Evolutionary conservation across 208 protist genomes (phyloP), one percentile per base, ranked within the genome.

Genomic region (Crithidia brevicula): DNA sequence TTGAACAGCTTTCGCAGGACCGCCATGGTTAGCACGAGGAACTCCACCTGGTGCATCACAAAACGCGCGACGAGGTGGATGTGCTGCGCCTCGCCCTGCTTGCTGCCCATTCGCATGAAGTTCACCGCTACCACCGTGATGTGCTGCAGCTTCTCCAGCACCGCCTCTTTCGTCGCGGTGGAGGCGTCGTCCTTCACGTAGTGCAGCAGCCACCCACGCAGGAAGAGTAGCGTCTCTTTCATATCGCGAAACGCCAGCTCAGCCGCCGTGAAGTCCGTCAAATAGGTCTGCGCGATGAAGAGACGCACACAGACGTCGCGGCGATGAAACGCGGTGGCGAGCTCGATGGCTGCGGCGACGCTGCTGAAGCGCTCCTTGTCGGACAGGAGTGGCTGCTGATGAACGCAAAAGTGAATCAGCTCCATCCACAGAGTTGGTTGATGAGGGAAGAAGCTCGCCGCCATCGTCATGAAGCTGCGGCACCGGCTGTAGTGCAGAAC

Each of bases 11-110:
- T 72, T 38, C 76, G 77, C 40, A 93, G 50, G 2, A 78, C 78
- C 18, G 69, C 74, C 85, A 93, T 90, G 6, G 83, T 88, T 0
- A 96, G 77, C 15, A 85, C 90, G 22, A 93, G 73, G 58, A 93
- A 92, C 60, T 93, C 88, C 28, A 92, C 73, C 25, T 82, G 70
- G 60, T 96, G 91, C 82, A 96, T 91, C 20, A 84, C 84, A 47
- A 89, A 90, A 18, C 86, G 83, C 15, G 88, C 86, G n/a, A 92
- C 84, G 10, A 92, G 60, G 25, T 72, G 77, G 36, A 82, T 72
- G 60, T 86, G 83, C 30, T 83, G 75, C 15, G 63, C 60, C 23
- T 82, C 74, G 1, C 72, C 59, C 31, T 90, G 74, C 18, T 47
- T 59, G 49, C 73, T 79, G 51, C 81, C 77, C 82, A 92, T 83